These are phyloP conservation scores for Mimosa bimucronata DNA, from an alignment of 306 rosid species.

Conservation along the genomic window DNA sequence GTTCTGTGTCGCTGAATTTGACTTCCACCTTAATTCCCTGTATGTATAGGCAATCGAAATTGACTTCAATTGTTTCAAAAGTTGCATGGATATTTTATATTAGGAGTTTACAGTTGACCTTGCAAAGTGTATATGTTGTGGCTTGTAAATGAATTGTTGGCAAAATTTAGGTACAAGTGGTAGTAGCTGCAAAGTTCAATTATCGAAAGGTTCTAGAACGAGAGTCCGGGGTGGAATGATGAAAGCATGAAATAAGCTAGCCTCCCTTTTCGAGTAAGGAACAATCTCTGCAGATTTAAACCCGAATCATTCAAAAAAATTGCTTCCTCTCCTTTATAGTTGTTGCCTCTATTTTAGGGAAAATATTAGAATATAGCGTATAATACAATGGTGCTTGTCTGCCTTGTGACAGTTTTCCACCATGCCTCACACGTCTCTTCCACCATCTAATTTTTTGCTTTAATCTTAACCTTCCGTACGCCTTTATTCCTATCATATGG, in stretches of 20 bases:
- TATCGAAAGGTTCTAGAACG: neutral
- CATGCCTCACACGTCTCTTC: neutral
- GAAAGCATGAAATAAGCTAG: neutral
- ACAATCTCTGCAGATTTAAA: neutral
- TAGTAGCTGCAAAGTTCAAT: conserved; percentile 22
- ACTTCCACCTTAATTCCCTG: neutral
- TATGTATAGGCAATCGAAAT: neutral
- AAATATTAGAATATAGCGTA: neutral
- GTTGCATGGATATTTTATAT: neutral
- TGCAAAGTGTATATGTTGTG: conserved; percentile 10
- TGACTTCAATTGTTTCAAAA: neutral
- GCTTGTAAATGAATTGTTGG: conserved; percentile 1
- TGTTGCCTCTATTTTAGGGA: conserved; percentile 7
- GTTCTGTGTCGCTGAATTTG: conserved; percentile 22
- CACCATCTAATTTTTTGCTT: neutral
- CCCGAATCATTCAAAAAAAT: neutral
- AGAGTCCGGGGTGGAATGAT: too few species aligned
- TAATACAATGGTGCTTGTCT: neutral
- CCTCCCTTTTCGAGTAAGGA: neutral
- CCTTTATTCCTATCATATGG: neutral
- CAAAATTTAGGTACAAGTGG: neutral
- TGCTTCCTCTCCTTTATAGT: neutral
- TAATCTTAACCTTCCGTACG: neutral
- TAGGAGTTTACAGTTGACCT: conserved; percentile 4
- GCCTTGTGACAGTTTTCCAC: neutral